phyloP scores from a whole-genome alignment of 768 basidiomycete species.

The Suillus fuscotomentosus region DNA sequence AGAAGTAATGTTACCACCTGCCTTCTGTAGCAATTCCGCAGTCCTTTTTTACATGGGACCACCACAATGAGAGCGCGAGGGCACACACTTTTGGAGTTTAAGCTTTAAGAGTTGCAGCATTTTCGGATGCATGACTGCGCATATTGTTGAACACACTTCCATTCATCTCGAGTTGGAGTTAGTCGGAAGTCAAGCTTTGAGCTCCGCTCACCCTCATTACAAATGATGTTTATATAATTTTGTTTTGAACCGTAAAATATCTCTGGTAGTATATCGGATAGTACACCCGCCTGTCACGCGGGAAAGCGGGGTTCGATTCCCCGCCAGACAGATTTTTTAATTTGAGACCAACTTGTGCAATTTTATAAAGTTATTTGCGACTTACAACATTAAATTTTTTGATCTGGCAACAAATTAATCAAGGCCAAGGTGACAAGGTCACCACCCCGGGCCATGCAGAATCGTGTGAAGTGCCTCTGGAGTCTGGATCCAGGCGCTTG shows the following conservation, averaged over 20 bases:
- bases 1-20: neutral
- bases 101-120: neutral
- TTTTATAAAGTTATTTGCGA: no score
- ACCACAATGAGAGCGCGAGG: neutral
- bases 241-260: neutral
- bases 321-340: slow-evolving; percentile 24
- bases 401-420: no score
- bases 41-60: neutral
- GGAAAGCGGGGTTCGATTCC: slow-evolving; percentile 35
- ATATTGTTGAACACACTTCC: no score
- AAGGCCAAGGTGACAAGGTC: no score
- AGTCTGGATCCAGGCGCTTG: no score
- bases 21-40: neutral
- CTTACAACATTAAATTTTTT: no score
- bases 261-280: slow-evolving; percentile 37
- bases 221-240: neutral
- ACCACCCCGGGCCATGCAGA: no score
- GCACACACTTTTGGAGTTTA: neutral
- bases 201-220: neutral
- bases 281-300: slow-evolving; percentile 36
- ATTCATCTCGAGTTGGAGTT: no score
- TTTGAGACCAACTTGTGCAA: no score
- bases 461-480: no score
- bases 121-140: neutral
- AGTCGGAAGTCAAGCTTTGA: no score